A percentile compares a stretch with the other conserved stretches of the same genome.
Evolutionary conservation across 306 rosid species (phyloP).

Genomic region (Pyrus pyrifolia): DNA sequence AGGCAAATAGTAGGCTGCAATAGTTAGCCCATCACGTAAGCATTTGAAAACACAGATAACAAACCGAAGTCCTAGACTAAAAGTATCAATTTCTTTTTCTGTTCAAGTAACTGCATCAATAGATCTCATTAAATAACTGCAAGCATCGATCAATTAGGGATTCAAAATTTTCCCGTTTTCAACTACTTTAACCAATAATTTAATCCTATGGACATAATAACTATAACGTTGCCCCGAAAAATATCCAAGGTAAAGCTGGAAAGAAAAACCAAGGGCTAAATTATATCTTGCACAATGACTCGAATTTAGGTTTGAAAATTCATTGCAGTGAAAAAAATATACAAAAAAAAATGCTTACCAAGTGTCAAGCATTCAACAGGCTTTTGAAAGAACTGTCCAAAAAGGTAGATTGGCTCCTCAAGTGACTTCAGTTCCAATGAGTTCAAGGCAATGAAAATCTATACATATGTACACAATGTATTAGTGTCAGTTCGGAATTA

Average conservation of each 20-base stretch:
- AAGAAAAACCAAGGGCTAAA: neutral
- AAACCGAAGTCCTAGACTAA: neutral
- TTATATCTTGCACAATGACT: neutral
- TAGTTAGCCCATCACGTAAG: constrained; percentile 4
- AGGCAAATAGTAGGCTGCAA: constrained; percentile 86
- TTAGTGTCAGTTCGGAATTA: constrained; percentile 15
- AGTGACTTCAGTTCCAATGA: constrained; percentile 91
- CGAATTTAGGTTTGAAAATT: neutral
- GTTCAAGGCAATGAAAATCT: constrained; percentile 91
- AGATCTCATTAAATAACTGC: neutral
- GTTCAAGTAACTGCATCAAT: neutral
- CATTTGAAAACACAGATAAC: constrained; percentile 1
- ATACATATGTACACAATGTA: constrained; percentile 21
- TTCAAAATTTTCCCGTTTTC: neutral
- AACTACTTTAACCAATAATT: neutral
- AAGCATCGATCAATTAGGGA: neutral
- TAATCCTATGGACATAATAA: neutral
- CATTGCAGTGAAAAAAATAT: neutral
- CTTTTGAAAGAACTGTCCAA: constrained; percentile 88
- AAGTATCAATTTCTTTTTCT: neutral
- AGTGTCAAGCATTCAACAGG: constrained; percentile 85
- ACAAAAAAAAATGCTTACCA: constrained; percentile 38
- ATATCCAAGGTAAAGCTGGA: neutral
- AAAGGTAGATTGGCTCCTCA: constrained; percentile 96
- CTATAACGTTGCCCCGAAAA: neutral